phyloP scores from a whole-genome alignment of 495 filamentous ascomycete species.

The Penicilliopsis zonata region DNA sequence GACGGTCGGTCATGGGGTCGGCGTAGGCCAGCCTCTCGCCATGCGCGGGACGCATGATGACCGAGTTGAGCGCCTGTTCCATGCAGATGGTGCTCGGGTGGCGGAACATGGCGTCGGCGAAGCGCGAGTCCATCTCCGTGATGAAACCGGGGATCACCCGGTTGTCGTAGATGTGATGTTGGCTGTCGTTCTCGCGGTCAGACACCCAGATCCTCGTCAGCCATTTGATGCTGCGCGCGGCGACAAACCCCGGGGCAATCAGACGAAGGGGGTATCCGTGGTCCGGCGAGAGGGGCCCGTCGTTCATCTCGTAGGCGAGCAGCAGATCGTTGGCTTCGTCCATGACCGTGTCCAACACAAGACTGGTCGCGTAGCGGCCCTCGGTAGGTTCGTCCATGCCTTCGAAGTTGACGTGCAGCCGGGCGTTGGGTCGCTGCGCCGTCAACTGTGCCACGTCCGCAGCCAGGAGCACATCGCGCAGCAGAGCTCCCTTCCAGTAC shows the following conservation, averaged over 20 bases:
- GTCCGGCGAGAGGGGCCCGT: conserved; percentile 37
- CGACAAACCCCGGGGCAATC: conserved; percentile 46
- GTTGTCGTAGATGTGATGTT: conserved; percentile 25
- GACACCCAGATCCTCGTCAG: conserved; percentile 38
- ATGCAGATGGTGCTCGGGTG: conserved; percentile 9
- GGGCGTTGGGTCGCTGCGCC: conserved; percentile 9
- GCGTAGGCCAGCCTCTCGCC: conserved; percentile 13
- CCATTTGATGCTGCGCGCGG: conserved; percentile 49
- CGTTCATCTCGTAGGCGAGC: conserved; percentile 48
- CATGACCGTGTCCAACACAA: conserved; percentile 43
- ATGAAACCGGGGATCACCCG: conserved; percentile 14
- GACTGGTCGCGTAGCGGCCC: conserved; percentile 41
- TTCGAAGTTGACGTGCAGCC: conserved; percentile 43
- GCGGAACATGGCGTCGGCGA: conserved; percentile 7
- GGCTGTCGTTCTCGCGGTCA: conserved; percentile 34
- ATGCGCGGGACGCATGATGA: conserved; percentile 11
- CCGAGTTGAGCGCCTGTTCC: conserved; percentile 10
- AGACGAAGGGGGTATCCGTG: conserved; percentile 47
- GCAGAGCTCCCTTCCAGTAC: conserved; percentile 46
- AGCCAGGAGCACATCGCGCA: conserved; percentile 40
- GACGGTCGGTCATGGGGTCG: conserved; percentile 8
- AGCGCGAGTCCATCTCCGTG: conserved; percentile 15
- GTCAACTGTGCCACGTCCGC: conserved; percentile 35
- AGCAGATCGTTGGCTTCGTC: conserved; percentile 46
- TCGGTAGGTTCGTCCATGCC: conserved; percentile 35